Evolutionary conservation across 495 filamentous ascomycete genomes (phyloP), one percentile per base, ranked within the genome.

Genomic region (Aspergillus biplanus): DNA sequence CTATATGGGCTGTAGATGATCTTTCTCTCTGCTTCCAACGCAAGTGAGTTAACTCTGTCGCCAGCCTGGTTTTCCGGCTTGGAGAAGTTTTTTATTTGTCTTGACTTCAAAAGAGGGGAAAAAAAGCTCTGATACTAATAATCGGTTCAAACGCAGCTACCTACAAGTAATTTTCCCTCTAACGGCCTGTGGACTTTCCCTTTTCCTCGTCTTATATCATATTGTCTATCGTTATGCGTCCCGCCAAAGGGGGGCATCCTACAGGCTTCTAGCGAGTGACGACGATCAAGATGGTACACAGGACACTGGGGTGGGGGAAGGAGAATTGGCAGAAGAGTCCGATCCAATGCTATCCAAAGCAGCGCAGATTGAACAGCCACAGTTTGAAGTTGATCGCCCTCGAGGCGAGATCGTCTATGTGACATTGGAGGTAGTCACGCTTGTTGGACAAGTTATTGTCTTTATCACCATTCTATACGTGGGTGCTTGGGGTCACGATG

Each of bases 1-100:
- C 92, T 52, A 80, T 92, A 69, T 99, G 95, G 95, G 84, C 80
- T 68, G 78, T 83, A 62, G 95, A 99, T 77, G 96, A 99, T 77
- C 89, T 99, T 72, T 89, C 90, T 11, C 78, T 73, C 56, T 98
- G 96, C 77, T 93, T 99, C 71, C 89, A 92, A 70, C 86, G 85
- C 80, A 92, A 96, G 94, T 97, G 77, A 76, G 90, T 62, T 18
- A 27, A 2, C n/a, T 34, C 33, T 32, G 16, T 54, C 12, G 21
- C 21, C 33, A 7, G 31, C 18, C 35, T 54, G 12, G 6, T 27
- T 21, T 6, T 12, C 16, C 48, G 11, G 0, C 31, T 27, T 27
- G 2, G 21, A 27, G 21, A 27, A 27, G 21, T 27, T 27, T 27
- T 27, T 27, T 27, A 27, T 27, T 27, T n/a, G n/a, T n/a, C n/a